These are phyloP conservation scores for Letharia lupina DNA, from an alignment of 495 filamentous ascomycete genomes.

Conservation along the genomic window DNA sequence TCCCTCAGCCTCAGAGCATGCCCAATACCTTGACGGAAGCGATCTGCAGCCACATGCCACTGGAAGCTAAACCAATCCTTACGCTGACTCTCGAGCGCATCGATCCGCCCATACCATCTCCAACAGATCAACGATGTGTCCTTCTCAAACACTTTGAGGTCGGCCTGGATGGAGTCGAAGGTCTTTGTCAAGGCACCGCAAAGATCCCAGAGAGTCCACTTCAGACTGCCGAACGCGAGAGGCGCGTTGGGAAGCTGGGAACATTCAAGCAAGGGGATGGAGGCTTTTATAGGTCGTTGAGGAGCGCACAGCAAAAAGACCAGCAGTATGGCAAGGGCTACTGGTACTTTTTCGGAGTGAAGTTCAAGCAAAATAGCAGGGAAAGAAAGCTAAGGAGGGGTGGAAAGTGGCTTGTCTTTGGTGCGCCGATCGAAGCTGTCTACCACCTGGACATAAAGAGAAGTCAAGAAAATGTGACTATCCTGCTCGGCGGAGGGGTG, in stretches of 20 bases:
- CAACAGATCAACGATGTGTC: background rate
- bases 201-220: constrained; percentile 7
- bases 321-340: constrained; percentile 11
- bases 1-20: constrained; percentile 10
- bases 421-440: constrained; percentile 15
- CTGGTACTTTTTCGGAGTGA: constrained; percentile 17
- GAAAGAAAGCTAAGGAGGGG: constrained; percentile 1
- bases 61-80: constrained; percentile 8
- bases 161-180: constrained; percentile 18
- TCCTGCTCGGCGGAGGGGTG: constrained; percentile 9
- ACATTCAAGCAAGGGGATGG: constrained; percentile 5
- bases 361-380: constrained; percentile 1
- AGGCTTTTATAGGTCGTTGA: constrained; percentile 6
- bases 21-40: constrained; percentile 14
- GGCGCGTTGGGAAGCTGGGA: constrained; percentile 8
- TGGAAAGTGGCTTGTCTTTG: constrained; percentile 16
- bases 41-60: constrained; percentile 5
- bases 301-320: constrained; percentile 10
- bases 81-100: constrained; percentile 12
- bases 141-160: constrained; percentile 15
- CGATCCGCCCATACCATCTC: background rate
- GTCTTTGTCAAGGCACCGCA: constrained; percentile 12
- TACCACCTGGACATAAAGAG: background rate
- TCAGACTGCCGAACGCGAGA: constrained; percentile 2
- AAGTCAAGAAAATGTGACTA: background rate